These are phyloP conservation scores for Cyclocybe aegerita DNA, from an alignment of 768 basidiomycete species.

Conservation along the genomic window DNA sequence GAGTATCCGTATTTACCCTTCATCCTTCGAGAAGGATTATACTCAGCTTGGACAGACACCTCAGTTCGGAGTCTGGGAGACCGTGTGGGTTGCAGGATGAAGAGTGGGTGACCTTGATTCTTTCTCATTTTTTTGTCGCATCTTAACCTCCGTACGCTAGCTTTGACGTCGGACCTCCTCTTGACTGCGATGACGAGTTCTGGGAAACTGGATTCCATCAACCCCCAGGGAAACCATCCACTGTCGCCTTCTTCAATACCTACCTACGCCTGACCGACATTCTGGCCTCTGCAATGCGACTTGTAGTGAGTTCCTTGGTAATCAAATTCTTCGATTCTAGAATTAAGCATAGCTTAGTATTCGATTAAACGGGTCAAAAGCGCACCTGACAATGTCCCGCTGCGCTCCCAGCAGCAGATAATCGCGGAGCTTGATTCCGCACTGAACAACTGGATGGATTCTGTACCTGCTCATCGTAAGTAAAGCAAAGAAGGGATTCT, in stretches of 20 bases:
- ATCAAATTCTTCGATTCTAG: neutral
- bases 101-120: slow-evolving; percentile 46
- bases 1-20: neutral
- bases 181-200: slow-evolving; percentile 68
- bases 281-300: slow-evolving; percentile 56
- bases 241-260: slow-evolving; percentile 55
- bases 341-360: slow-evolving; percentile 45
- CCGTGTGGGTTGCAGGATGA: slow-evolving; percentile 74
- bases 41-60: slow-evolving; percentile 43
- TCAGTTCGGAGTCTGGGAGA: slow-evolving; percentile 57
- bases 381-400: slow-evolving; percentile 42
- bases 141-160: slow-evolving; percentile 30
- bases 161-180: slow-evolving; percentile 67
- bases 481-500: neutral
- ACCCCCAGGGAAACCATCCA: slow-evolving; percentile 55
- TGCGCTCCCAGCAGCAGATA: slow-evolving; percentile 58
- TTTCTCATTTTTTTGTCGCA: neutral
- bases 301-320: slow-evolving; percentile 43
- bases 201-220: slow-evolving; percentile 72
- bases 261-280: slow-evolving; percentile 60
- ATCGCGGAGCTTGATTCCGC: slow-evolving; percentile 75
- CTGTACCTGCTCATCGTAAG: slow-evolving; percentile 57
- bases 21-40: slow-evolving; percentile 39
- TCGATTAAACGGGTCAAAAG: slow-evolving; percentile 64
- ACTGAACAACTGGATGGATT: slow-evolving; percentile 77